Conservation (phyloP, 805 yeast genomes). For the Myxozyma lipomycoides region DNA sequence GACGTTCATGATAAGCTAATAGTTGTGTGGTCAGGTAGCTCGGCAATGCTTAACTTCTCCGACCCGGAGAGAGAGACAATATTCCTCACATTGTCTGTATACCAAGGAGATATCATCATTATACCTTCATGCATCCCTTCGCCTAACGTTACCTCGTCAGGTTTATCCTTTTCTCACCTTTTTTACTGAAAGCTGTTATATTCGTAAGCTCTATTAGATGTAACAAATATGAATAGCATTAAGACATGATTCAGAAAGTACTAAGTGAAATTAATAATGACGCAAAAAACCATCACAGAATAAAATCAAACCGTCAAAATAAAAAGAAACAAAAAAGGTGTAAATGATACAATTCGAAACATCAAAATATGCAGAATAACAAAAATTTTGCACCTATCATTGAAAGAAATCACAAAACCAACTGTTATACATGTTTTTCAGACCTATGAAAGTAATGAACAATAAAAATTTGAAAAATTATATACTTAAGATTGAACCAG, state of each 20-base stretch:
- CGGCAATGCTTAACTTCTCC: neutral
- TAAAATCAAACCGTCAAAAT: too few species aligned
- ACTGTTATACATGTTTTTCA: neutral
- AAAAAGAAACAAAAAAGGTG: too few species aligned
- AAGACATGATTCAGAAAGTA: too few species aligned
- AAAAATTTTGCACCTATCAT: neutral
- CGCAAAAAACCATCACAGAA: too few species aligned
- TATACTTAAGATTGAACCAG: too few species aligned
- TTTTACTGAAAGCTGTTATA: neutral
- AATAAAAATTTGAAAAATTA: too few species aligned
- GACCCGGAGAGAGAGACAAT: neutral
- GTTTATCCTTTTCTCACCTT: neutral
- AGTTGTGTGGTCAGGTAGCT: neutral
- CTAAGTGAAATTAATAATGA: too few species aligned
- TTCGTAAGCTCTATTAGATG: neutral
- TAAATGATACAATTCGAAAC: too few species aligned
- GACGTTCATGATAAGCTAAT: too few species aligned
- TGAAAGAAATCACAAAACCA: neutral
- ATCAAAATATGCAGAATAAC: neutral
- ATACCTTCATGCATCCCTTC: neutral
- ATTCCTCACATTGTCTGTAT: neutral
- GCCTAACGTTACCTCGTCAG: neutral
- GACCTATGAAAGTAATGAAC: neutral
- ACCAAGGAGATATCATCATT: neutral
- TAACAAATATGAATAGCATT: too few species aligned